A percentile compares a stretch with the other conserved stretches of the same genome.
These are phyloP conservation scores for Metarhizium anisopliae DNA, from an alignment of 2,329 filamentous ascomycete species.

Conservation along the genomic window DNA sequence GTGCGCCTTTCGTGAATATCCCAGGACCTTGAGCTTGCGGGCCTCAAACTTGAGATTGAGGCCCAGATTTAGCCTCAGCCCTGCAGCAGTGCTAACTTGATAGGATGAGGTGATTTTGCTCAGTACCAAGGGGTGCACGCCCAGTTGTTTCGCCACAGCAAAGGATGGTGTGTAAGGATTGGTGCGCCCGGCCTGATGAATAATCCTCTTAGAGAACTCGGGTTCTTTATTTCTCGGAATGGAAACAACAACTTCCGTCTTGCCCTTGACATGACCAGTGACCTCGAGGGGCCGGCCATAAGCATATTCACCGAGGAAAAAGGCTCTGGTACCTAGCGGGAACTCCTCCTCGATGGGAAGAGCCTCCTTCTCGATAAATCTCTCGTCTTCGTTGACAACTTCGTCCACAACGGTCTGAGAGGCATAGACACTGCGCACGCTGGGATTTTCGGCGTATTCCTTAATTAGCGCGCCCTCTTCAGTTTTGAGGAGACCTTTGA, in stretches of 20 bases:
- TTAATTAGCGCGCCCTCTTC: conserved; percentile 88
- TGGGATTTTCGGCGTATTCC: conserved; percentile 79
- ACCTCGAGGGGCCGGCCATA: conserved; percentile 89
- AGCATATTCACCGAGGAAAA: conserved; percentile 89
- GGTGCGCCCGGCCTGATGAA: conserved; percentile 56
- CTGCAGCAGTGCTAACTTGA: conserved; percentile 68
- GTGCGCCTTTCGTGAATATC: conserved; percentile 79
- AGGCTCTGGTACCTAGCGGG: conserved; percentile 70
- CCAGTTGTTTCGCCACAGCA: conserved; percentile 73
- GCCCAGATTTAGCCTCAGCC: conserved; percentile 78
- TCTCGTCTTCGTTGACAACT: conserved; percentile 81
- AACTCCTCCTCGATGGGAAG: conserved; percentile 88
- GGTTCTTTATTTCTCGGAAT: conserved; percentile 62
- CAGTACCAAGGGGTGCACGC: conserved; percentile 75
- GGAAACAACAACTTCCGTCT: conserved; percentile 71
- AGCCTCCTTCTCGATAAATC: conserved; percentile 86
- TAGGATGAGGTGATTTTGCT: conserved; percentile 97
- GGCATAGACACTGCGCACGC: conserved; percentile 84
- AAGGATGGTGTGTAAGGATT: conserved; percentile 81
- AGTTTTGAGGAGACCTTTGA: conserved; percentile 83
- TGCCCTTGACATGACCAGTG: conserved; percentile 61
- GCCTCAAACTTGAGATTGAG: conserved; percentile 96
- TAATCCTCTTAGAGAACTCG: conserved; percentile 72
- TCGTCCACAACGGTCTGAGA: conserved; percentile 83
- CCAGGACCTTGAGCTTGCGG: conserved; percentile 89